A percentile compares a stretch with the other conserved stretches of the same genome.
Evolutionary conservation across 352 stramenopile species (phyloP).

Genomic region (Phytopythium mirpurense): DNA sequence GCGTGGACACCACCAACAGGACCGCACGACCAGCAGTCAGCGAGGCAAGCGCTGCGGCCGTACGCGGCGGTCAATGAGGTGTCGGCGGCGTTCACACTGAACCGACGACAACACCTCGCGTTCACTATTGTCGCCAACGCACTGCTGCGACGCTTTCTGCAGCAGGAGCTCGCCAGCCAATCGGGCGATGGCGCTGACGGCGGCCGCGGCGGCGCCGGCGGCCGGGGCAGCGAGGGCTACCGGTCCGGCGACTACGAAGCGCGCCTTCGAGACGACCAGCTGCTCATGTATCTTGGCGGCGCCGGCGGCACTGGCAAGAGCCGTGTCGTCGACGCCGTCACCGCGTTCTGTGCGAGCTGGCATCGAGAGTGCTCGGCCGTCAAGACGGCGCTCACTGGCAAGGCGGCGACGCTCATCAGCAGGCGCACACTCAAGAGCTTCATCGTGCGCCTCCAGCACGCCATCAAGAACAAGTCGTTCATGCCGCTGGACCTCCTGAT

Average conservation of each 20-base stretch:
- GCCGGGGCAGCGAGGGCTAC: not conserved
- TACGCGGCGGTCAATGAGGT: constrained; percentile 1
- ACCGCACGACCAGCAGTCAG: not conserved
- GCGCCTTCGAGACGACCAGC: constrained; percentile 2
- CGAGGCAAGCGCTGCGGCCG: not conserved
- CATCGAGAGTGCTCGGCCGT: not conserved
- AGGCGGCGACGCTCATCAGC: not conserved
- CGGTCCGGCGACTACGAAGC: not conserved
- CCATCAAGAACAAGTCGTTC: constrained; percentile 1
- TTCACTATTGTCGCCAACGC: constrained; percentile 4
- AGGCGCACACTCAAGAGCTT: constrained; percentile 1
- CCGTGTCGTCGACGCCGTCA: constrained; percentile 8
- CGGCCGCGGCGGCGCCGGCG: too few relatives aligned
- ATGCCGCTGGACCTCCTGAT: not conserved
- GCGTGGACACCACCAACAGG: not conserved
- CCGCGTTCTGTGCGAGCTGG: constrained; percentile 6
- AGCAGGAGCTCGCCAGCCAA: constrained; percentile 1
- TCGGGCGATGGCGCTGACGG: too few relatives aligned
- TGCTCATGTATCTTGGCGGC: constrained; percentile 7
- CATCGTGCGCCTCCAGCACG: not conserved
- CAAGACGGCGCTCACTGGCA: constrained; percentile 2
- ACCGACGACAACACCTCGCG: constrained; percentile 3
- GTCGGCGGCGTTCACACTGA: constrained; percentile 1
- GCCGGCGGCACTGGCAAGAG: constrained; percentile 9
- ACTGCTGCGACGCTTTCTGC: constrained; percentile 6